phyloP scores from a whole-genome alignment of 345 rosid species.

The Psidium guajava region DNA sequence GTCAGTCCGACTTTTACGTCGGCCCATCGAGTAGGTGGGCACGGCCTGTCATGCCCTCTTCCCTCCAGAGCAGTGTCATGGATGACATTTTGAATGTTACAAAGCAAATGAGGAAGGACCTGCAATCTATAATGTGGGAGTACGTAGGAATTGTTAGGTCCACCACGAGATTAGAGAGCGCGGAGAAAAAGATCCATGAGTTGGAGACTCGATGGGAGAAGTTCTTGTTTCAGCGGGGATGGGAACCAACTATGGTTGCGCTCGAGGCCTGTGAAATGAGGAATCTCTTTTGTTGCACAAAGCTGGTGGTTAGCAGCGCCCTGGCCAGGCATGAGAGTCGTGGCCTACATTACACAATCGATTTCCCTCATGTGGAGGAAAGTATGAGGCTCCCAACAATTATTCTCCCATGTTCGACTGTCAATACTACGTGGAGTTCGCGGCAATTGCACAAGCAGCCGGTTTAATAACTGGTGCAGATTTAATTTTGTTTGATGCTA shows the following conservation, averaged over 20 bases:
- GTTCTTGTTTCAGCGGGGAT: conserved; percentile 64
- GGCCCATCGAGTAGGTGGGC: conserved; percentile 49
- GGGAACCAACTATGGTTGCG: conserved; percentile 78
- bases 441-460: conserved; percentile 50
- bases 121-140: conserved; percentile 84
- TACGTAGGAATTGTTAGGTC: conserved; percentile 89
- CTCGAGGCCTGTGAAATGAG: conserved; percentile 94
- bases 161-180: conserved; percentile 50
- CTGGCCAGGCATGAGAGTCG: conserved; percentile 91
- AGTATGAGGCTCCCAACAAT: conserved; percentile 82
- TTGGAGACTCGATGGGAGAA: conserved; percentile 77
- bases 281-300: conserved; percentile 86
- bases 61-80: conserved; percentile 30
- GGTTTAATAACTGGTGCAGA: conserved; percentile 5
- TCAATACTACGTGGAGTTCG: conserved; percentile 75
- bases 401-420: conserved; percentile 54
- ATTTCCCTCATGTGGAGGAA: conserved; percentile 80
- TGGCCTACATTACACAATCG: conserved; percentile 82
- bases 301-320: conserved; percentile 89
- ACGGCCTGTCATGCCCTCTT: conserved; percentile 46
- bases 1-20: conserved; percentile 29
- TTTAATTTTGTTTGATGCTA: neutral
- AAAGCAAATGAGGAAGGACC: conserved; percentile 55
- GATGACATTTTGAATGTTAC: conserved; percentile 37
- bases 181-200: conserved; percentile 43